Evolutionary conservation across 345 rosid species (phyloP), one percentile per base, ranked within the genome.

Genomic region (Dipteronia sinensis): DNA sequence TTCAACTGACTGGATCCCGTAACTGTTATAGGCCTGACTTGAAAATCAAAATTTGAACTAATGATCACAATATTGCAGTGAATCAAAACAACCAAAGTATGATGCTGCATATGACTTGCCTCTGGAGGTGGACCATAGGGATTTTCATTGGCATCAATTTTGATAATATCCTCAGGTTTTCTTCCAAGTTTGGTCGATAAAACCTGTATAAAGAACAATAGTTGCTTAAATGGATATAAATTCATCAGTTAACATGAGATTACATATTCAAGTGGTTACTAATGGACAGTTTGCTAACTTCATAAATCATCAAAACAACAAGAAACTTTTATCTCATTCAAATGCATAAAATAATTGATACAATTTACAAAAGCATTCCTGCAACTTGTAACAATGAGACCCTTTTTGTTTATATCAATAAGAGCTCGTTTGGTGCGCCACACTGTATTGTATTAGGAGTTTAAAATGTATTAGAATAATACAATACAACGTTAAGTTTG

Each of bases 91-190:
- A 25, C 61, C 15, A n/a, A 68, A 63, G 58, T 51, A 71, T 29
- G 27, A 29, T 25, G 27, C 27, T 5, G 55, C 31, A 49, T 16
- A 42, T 2, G 29, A 83, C 94, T 89, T 90, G 91, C 98, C 97
- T 94, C 98, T 1, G 99, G 97, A 81, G 99, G 99, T 72, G 98
- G 99, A 78, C 99, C 98, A 81, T 96, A 94, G 6, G 99, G 99
- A 78, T 94, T 94, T 87, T 96, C 99, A 86, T 96, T 96, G 11
- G 99, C 99, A 89, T 96, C 99, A 82, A 96, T 82, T 77, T 96
- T 96, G 75, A 96, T 85, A 65, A 94, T 96, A 83, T 96, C 98
- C 82, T 94, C 99, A 51, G 98, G 97, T 81, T 90, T 91, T 85
- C 97, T 88, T 83, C 98, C 98, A 64, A 94, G 88, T 65, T 84